Percentiles rank a stretch among this genome's conserved stretches.
Evolutionary conservation across 2,329 filamentous ascomycete species (phyloP).

Genomic region (Aciculosporium take): DNA sequence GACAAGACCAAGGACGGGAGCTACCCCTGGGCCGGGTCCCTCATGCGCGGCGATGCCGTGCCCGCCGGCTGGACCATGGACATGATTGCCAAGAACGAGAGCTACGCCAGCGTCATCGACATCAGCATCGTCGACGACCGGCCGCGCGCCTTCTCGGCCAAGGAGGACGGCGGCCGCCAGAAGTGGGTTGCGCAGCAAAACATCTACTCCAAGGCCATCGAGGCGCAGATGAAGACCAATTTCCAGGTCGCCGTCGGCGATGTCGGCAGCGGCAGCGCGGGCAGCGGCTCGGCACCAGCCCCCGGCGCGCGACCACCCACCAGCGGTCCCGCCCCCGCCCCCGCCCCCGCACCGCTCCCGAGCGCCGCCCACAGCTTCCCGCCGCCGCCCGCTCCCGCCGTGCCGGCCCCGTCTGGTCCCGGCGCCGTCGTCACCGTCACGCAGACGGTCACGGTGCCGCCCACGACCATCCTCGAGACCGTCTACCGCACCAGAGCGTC

Average conservation of each 20-base stretch:
- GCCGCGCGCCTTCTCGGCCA: conserved; percentile 11
- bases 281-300: background rate
- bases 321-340: background rate
- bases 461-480: conserved; percentile 24
- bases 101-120: conserved; percentile 27
- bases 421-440: conserved; percentile 17
- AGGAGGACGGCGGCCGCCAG: conserved; percentile 9
- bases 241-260: conserved; percentile 29
- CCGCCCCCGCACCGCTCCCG: background rate
- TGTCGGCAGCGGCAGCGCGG: conserved; percentile 7
- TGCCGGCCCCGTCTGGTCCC: conserved; percentile 1
- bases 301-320: background rate
- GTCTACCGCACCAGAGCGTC: conserved; percentile 22
- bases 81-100: conserved; percentile 24
- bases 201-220: conserved; percentile 29
- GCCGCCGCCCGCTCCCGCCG: conserved; percentile 7
- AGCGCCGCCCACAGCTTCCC: conserved; percentile 1
- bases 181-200: conserved; percentile 23
- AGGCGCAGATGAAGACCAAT: conserved; percentile 29
- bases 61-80: conserved; percentile 22
- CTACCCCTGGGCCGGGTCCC: conserved; percentile 28
- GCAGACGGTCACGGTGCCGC: conserved; percentile 20
- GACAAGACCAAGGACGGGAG: conserved; percentile 24
- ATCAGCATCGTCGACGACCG: conserved; percentile 21
- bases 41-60: conserved; percentile 24